These are phyloP conservation scores for Aspergillus quadrilineatus DNA, from an alignment of 2,329 filamentous ascomycete genomes.

Conservation along the genomic window DNA sequence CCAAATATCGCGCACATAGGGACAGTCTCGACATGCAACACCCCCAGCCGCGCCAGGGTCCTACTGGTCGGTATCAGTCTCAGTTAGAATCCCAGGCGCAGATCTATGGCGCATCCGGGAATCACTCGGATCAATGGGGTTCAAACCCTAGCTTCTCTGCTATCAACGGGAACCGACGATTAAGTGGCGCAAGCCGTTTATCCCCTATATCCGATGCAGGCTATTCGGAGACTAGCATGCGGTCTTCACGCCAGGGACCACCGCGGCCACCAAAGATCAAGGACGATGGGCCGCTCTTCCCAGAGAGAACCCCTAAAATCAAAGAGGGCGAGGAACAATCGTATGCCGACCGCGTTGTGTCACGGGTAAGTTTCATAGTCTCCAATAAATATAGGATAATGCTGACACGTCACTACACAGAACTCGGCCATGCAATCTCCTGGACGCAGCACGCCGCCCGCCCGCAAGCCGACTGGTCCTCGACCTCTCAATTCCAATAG, in stretches of 20 bases:
- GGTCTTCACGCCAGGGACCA: constrained; percentile 34
- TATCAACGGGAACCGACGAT: constrained; percentile 33
- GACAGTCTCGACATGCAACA: constrained; percentile 65
- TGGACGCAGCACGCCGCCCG: constrained; percentile 29
- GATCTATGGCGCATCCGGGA: constrained; percentile 40
- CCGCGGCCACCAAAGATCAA: constrained; percentile 55
- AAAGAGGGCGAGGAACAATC: constrained; percentile 36
- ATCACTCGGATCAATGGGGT: constrained; percentile 46
- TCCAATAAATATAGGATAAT: not conserved
- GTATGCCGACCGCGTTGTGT: constrained; percentile 44
- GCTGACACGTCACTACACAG: constrained; percentile 19
- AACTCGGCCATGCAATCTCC: constrained; percentile 35
- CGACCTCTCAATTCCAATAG: constrained; percentile 44
- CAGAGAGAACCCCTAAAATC: constrained; percentile 48
- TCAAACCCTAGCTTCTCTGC: constrained; percentile 44
- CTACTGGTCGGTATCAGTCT: constrained; percentile 61
- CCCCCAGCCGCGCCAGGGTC: constrained; percentile 63
- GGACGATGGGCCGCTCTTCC: constrained; percentile 60
- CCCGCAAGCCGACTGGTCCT: constrained; percentile 50
- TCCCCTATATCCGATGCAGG: constrained; percentile 50
- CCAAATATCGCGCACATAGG: constrained; percentile 65
- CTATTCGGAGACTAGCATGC: constrained; percentile 45
- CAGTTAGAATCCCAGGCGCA: constrained; percentile 62
- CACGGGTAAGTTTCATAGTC: constrained; percentile 32
- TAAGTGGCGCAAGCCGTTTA: constrained; percentile 40